Percentiles rank a stretch among this genome's conserved stretches.
Conservation (phyloP, 768 basidiomycete genomes). For the Podaxis sp. region DNA sequence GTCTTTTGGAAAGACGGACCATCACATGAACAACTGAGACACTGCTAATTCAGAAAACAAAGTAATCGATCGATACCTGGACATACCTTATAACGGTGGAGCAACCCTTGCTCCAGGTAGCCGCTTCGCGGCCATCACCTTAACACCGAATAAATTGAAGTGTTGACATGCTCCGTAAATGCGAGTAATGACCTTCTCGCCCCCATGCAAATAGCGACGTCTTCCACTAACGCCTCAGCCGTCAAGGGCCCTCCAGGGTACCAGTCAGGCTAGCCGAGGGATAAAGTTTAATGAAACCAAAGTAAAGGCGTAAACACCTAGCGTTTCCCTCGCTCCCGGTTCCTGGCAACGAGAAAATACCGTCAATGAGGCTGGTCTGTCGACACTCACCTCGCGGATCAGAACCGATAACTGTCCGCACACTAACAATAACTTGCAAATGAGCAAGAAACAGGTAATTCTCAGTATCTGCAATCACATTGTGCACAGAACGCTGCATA, state of each 20-base stretch:
- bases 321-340: not conserved
- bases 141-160: not conserved
- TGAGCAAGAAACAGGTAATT: not conserved
- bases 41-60: not conserved
- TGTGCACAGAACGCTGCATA: slow-evolving; percentile 7
- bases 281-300: slow-evolving; percentile 3
- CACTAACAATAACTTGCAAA: slow-evolving; percentile 2
- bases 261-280: not conserved
- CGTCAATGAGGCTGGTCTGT: not conserved
- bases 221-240: not conserved
- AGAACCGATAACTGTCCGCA: not conserved
- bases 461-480: slow-evolving; percentile 8
- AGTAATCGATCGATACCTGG: not conserved
- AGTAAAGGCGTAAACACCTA: not conserved
- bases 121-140: not conserved
- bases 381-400: slow-evolving; percentile 4
- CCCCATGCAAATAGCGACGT: not conserved
- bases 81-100: not conserved
- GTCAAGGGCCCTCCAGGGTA: not conserved
- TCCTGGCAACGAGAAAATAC: not conserved
- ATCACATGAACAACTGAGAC: not conserved
- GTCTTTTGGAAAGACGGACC: not conserved
- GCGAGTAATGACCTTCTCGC: not conserved
- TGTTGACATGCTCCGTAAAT: not conserved
- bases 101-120: not conserved